Base-by-base conservation (phyloP, 2,329 filamentous ascomycete genomes). In the Ophiostoma australiae region DNA sequence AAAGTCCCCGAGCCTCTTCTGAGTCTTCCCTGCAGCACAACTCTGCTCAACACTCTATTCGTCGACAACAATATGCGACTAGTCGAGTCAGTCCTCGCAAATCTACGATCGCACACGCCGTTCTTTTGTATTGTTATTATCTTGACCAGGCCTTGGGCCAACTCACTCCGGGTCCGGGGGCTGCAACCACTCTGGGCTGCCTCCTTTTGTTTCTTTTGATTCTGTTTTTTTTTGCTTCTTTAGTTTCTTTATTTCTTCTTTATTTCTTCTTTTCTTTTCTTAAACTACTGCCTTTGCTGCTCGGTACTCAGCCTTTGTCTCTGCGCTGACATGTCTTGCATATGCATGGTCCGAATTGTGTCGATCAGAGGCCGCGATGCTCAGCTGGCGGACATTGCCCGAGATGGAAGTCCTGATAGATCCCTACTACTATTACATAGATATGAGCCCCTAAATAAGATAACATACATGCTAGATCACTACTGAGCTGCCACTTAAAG, bases 71-170 rank as follows among this genome's bases (percentile, higher is more conserved):
- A 3, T 23, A 27, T 27, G 31, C 17, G 17, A 31, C 20, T 15
- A 20, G 61, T 13, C 61, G 61, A 65, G 61, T 65, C 61, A 65
- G 61, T 39, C 61, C n/a, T 65, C 61, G 61, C 52, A 58, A 58
- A 58, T 58, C 23, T 58, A 27, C 52, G 23, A 58, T 58, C 15
- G 17, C 61, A 65, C 61, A 65, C 61, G 4, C 31, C 17, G 4
- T n/a, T 15, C 15, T 35, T 65, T 4, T 10, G 37, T 41, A 41
- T 13, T 13, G 13, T 13, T 2, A 27, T 31, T 31, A 31, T 31
- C 27, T 31, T 3, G 3, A 31, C 27, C 27, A 31, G 13, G n/a
- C 20, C 17, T 48, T 48, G 44, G 17, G 17, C 8, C 23, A 65
- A 65, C 33, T 65, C 61, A 37, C 31, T 65, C n/a, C 52, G 52